Percentiles rank a stretch among this genome's conserved stretches.
Evolutionary conservation across 148 eudicot species (phyloP).

Genomic region (Rhododendron mucronatum): DNA sequence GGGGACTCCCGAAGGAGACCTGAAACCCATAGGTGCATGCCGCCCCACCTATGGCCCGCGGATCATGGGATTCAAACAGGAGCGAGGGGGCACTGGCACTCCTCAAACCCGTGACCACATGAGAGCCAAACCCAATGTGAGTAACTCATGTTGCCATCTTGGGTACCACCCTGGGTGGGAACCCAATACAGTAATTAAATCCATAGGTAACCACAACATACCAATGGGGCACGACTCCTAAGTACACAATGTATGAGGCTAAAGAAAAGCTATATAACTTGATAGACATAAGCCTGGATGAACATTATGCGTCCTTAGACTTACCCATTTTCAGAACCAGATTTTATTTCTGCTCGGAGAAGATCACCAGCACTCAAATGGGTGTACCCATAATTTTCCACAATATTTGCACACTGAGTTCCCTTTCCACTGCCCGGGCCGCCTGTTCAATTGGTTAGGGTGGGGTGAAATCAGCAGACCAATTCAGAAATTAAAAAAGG

Average conservation of each 20-base stretch:
- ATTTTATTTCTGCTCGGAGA: conserved; percentile 46
- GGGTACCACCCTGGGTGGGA: not conserved
- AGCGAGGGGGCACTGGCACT: not conserved
- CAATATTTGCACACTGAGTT: conserved; percentile 53
- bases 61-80: not conserved
- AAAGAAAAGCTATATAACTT: not conserved
- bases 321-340: conserved; percentile 63
- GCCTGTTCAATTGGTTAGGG: conserved; percentile 31
- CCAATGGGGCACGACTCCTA: not conserved
- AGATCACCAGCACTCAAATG: conserved; percentile 63
- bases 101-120: not conserved
- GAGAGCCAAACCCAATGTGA: not conserved
- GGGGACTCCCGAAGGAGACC: not conserved
- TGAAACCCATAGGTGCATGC: not conserved
- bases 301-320: not conserved
- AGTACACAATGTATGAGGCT: not conserved
- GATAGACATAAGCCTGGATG: not conserved
- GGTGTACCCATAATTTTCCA: conserved; percentile 49
- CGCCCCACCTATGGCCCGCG: not conserved
- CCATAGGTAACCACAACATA: not conserved
- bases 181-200: not conserved
- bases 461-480: not conserved
- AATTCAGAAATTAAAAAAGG: not conserved
- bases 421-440: conserved; percentile 67
- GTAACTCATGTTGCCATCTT: not conserved